Percentiles rank a stretch among this genome's conserved stretches.
phyloP scores from a whole-genome alignment of 805 yeast species.

The Candida awuae region DNA sequence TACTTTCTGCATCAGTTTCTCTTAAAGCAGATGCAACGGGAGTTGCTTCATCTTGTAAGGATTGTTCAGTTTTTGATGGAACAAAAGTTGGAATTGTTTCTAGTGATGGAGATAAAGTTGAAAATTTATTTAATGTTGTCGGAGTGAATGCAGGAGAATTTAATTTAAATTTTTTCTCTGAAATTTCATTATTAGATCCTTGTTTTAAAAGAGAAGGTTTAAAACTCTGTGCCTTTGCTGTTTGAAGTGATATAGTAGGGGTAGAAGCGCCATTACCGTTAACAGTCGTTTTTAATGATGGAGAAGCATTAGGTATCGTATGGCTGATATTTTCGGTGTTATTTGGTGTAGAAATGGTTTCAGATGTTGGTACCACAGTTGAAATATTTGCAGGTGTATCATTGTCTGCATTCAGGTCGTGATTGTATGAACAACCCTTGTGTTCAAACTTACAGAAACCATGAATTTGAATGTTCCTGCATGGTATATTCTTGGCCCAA shows the following conservation, averaged over 20 bases:
- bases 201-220: slow-evolving; percentile 8
- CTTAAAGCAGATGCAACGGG: slow-evolving; percentile 4
- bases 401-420: slow-evolving; percentile 35
- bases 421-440: slow-evolving; percentile 80
- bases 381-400: slow-evolving; percentile 2
- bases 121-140: slow-evolving; percentile 29
- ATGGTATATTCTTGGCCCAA: slow-evolving; percentile 66
- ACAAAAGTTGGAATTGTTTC: slow-evolving; percentile 42
- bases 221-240: slow-evolving; percentile 6
- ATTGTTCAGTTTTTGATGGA: slow-evolving; percentile 28
- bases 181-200: background rate
- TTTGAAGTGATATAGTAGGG: slow-evolving; percentile 3
- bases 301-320: slow-evolving; percentile 5
- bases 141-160: slow-evolving; percentile 52
- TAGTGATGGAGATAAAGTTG: slow-evolving; percentile 41
- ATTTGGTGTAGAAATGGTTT: too few species aligned
- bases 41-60: background rate
- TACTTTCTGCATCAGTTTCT: background rate
- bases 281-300: slow-evolving; percentile 8
- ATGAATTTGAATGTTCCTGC: slow-evolving; percentile 76
- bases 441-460: slow-evolving; percentile 84
- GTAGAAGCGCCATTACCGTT: background rate
- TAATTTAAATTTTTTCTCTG: slow-evolving; percentile 37
- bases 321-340: too few species aligned
- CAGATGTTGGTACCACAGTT: background rate